A percentile compares a stretch with the other conserved stretches of the same genome.
Evolutionary conservation across 2,329 filamentous ascomycete genomes (phyloP).

Genomic region (Cercospora zeae-maydis): DNA sequence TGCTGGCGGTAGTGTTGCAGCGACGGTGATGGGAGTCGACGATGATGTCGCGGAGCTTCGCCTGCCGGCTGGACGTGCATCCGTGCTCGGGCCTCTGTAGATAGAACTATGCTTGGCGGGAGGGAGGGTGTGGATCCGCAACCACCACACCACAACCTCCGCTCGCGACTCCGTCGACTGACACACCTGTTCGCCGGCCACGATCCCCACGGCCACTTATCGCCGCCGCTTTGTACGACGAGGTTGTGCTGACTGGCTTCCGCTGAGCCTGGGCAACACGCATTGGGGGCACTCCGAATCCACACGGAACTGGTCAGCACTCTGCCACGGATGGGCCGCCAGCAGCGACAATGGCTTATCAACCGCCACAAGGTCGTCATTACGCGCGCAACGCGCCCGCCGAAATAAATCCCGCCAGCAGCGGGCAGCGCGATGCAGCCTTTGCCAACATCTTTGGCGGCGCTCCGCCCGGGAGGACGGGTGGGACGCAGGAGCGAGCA

Average conservation of each 20-base stretch:
- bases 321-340: conserved; percentile 24
- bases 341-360: conserved; percentile 54
- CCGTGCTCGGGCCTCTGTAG: neutral
- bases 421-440: conserved; percentile 69
- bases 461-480: conserved; percentile 57
- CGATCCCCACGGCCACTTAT: neutral
- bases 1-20: conserved; percentile 1
- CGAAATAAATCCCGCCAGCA: conserved; percentile 14
- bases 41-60: neutral
- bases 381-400: conserved; percentile 10
- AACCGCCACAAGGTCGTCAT: conserved; percentile 54
- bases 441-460: conserved; percentile 95
- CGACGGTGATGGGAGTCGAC: neutral
- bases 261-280: neutral
- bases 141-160: neutral
- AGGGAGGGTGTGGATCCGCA: neutral
- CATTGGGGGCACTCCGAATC: neutral
- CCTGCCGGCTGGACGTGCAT: neutral
- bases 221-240: neutral
- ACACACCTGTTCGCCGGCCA: neutral
- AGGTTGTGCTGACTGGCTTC: neutral
- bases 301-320: neutral
- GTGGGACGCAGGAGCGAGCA: conserved; percentile 59
- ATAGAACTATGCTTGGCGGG: neutral
- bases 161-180: neutral